Percentiles rank a stretch among this genome's conserved stretches.
Evolutionary conservation across 345 rosid genomes (phyloP).

Genomic region (Gossypium anomalum): DNA sequence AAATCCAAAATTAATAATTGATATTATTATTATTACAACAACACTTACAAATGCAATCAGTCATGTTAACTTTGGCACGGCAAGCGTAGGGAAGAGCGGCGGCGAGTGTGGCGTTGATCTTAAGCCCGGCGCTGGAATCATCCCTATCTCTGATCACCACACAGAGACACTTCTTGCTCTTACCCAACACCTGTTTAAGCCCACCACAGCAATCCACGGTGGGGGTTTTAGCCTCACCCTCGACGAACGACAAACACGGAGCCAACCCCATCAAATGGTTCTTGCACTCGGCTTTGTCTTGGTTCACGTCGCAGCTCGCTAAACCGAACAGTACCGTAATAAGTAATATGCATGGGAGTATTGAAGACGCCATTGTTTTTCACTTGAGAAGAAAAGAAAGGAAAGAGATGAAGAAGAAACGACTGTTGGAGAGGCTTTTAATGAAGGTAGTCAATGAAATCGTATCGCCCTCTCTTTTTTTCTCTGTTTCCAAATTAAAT

Average conservation of each 20-base stretch:
- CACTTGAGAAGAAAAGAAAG: not conserved
- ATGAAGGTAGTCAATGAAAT: not conserved
- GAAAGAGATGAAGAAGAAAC: not conserved
- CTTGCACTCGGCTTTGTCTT: conserved; percentile 66
- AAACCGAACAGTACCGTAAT: conserved; percentile 24
- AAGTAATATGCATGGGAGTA: conserved; percentile 5
- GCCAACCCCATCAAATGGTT: conserved; percentile 47
- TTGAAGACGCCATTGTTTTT: conserved; percentile 17
- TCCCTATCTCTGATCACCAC: conserved; percentile 60
- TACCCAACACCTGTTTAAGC: conserved; percentile 45
- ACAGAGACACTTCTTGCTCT: conserved; percentile 71
- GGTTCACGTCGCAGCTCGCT: conserved; percentile 42
- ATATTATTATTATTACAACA: no score
- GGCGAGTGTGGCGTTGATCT: conserved; percentile 58
- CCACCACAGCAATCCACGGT: conserved; percentile 71
- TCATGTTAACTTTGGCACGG: conserved; percentile 42
- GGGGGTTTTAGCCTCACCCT: conserved; percentile 59
- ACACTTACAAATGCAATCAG: conserved; percentile 50
- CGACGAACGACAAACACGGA: conserved; percentile 66
- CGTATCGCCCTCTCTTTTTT: no score
- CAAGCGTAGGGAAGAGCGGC: conserved; percentile 60
- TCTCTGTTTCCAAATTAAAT: no score
- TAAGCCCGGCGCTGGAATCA: conserved; percentile 63
- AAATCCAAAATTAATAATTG: no score
- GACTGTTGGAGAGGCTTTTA: not conserved